A percentile compares a stretch with the other conserved stretches of the same genome.
Evolutionary conservation across 2,329 filamentous ascomycete genomes (phyloP).

Genomic region (Pseudogymnoascus sp.): DNA sequence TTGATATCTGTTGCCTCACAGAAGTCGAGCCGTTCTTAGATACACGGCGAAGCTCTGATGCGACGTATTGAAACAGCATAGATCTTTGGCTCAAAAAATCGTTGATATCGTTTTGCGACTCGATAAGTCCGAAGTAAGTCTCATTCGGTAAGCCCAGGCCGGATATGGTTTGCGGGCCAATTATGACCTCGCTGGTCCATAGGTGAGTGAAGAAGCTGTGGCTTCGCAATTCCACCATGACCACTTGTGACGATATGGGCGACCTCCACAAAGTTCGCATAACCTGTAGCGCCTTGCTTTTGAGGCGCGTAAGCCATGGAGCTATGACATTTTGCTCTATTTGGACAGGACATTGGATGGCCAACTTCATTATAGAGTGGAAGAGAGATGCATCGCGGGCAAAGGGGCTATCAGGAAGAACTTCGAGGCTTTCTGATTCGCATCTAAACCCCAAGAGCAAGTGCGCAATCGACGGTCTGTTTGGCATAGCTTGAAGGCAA

Average conservation of each 20-base stretch:
- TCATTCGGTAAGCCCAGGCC: conserved; percentile 52
- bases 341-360: conserved; percentile 58
- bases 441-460: conserved; percentile 82
- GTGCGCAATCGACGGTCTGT: conserved; percentile 81
- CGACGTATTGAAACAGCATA: conserved; percentile 74
- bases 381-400: conserved; percentile 67
- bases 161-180: conserved; percentile 31
- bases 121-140: conserved; percentile 3
- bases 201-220: neutral
- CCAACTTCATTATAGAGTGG: conserved; percentile 68
- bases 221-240: conserved; percentile 68
- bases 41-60: conserved; percentile 73
- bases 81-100: conserved; percentile 73
- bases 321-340: conserved; percentile 50
- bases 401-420: conserved; percentile 63
- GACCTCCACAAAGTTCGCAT: conserved; percentile 78
- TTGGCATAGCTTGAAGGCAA: conserved; percentile 65
- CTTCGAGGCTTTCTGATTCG: conserved; percentile 57
- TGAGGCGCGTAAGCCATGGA: conserved; percentile 61
- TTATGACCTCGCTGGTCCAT: conserved; percentile 4
- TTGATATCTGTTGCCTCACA: conserved; percentile 58
- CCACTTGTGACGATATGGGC: conserved; percentile 63
- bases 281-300: conserved; percentile 61
- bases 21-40: conserved; percentile 62
- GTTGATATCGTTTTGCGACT: conserved; percentile 7